A percentile compares a stretch with the other conserved stretches of the same genome.
These are phyloP conservation scores for Noccaea bulbosa DNA, from an alignment of 345 rosid species.

Conservation along the genomic window DNA sequence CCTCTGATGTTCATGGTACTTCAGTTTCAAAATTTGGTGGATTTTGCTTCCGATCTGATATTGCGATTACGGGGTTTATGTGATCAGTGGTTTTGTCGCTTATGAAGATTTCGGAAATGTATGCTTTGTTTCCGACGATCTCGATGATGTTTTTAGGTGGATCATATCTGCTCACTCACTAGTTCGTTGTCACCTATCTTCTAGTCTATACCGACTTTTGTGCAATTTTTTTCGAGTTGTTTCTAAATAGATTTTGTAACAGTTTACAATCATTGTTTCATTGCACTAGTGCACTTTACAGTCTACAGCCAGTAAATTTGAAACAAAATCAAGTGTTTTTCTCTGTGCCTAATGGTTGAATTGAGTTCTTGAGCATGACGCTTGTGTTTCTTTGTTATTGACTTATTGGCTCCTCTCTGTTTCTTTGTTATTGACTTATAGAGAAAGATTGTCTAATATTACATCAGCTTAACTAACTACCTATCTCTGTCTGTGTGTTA, in stretches of 20 bases:
- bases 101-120: conserved; percentile 7
- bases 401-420: background rate
- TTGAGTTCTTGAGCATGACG: conserved; percentile 1
- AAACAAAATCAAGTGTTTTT: no score
- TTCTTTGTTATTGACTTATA: conserved; percentile 18
- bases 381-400: conserved; percentile 15
- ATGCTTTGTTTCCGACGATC: background rate
- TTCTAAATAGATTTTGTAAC: background rate
- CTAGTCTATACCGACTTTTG: conserved; percentile 1
- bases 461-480: background rate
- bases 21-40: background rate
- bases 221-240: background rate
- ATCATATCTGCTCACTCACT: conserved; percentile 10
- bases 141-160: conserved; percentile 20
- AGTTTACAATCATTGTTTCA: background rate
- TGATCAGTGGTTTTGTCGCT: conserved; percentile 26
- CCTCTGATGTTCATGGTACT: background rate
- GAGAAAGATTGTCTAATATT: background rate
- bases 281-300: background rate
- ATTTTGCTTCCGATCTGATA: conserved; percentile 25
- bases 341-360: conserved; percentile 8
- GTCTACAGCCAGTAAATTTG: background rate
- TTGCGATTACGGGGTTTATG: background rate
- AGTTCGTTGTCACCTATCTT: conserved; percentile 3
- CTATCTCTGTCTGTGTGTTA: background rate